These are phyloP conservation scores for Nakazawaea populi DNA, from an alignment of 805 yeast species.

Conservation along the genomic window DNA sequence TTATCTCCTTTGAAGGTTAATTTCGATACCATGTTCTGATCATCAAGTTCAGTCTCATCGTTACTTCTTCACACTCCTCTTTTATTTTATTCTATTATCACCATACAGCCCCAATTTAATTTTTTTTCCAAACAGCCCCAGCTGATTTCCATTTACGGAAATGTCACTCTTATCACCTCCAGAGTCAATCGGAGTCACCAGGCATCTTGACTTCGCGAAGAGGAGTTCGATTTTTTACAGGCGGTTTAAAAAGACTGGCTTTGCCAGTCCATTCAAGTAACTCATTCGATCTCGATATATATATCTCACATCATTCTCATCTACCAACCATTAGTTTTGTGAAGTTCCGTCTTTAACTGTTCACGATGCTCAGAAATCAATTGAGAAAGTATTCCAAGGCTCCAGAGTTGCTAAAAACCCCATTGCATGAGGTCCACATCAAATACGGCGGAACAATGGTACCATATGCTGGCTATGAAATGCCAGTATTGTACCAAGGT, in stretches of 20 bases:
- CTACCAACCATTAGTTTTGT: no score
- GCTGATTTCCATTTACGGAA: neutral
- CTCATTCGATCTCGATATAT: neutral
- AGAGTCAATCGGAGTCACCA: neutral
- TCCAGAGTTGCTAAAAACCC: constrained; percentile 41
- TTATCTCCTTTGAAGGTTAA: constrained; percentile 26
- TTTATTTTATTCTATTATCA: no score
- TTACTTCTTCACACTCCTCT: neutral
- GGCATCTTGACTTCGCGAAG: neutral
- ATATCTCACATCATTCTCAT: neutral
- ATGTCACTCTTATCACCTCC: neutral
- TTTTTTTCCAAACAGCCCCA: neutral
- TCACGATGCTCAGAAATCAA: neutral
- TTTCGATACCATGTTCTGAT: constrained; percentile 24
- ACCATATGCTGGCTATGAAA: constrained; percentile 91
- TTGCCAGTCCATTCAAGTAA: neutral
- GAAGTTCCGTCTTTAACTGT: neutral
- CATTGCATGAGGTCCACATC: constrained; percentile 75
- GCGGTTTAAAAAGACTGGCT: neutral
- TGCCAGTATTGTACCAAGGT: constrained; percentile 88
- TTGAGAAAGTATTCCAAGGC: neutral
- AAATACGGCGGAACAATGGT: constrained; percentile 85
- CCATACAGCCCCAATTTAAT: no score
- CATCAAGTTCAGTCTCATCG: neutral
- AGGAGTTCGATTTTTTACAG: neutral